These are phyloP conservation scores for Starmerella cellae DNA, from an alignment of 805 yeast species.

Conservation along the genomic window DNA sequence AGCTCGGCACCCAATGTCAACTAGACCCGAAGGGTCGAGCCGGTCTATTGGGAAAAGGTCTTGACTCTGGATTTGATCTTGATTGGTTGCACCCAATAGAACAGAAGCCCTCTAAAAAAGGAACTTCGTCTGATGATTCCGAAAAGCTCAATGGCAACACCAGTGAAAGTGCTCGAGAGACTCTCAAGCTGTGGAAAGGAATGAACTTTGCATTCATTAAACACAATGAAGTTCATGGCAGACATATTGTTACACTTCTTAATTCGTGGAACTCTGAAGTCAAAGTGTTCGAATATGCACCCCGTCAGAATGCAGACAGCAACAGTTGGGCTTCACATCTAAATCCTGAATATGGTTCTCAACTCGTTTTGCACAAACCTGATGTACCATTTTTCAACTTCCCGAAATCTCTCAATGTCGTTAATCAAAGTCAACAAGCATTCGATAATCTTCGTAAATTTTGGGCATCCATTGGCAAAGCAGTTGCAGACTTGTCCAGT, in stretches of 20 bases:
- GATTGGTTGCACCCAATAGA: conserved; percentile 35
- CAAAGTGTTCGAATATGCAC: conserved; percentile 5
- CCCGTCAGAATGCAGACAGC: not conserved
- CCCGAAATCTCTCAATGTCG: conserved; percentile 39
- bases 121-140: not conserved
- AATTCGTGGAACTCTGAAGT: conserved; percentile 13
- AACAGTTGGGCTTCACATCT: conserved; percentile 10
- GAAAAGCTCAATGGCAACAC: not conserved
- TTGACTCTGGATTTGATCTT: conserved; percentile 69
- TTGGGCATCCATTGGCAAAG: conserved; percentile 43
- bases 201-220: conserved; percentile 25
- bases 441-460: conserved; percentile 40
- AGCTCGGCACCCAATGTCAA: conserved; percentile 58
- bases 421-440: conserved; percentile 28
- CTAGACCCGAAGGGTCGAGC: conserved; percentile 50
- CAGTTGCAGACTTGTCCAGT: conserved; percentile 44
- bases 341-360: conserved; percentile 9
- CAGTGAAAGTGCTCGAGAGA: not conserved
- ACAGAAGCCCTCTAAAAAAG: not conserved
- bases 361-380: conserved; percentile 8
- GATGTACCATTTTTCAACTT: conserved; percentile 36
- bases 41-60: conserved; percentile 77
- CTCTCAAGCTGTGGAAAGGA: not conserved
- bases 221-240: conserved; percentile 20
- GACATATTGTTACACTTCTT: conserved; percentile 13